These are phyloP conservation scores for Salinomyces thailandicus DNA, from an alignment of 2,329 filamentous ascomycete species.

Conservation along the genomic window DNA sequence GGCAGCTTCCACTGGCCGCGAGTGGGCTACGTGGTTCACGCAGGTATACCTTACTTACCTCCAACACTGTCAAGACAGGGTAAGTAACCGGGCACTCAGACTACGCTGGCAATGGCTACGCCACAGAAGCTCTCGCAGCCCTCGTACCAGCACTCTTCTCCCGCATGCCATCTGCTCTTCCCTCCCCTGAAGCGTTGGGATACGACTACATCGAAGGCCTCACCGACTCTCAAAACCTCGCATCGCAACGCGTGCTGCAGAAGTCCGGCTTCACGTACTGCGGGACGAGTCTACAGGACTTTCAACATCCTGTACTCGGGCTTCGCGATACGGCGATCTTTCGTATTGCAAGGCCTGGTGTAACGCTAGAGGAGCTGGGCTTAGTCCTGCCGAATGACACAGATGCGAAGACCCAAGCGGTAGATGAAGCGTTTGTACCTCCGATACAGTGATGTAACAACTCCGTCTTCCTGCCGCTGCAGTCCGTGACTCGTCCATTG, in stretches of 20 bases:
- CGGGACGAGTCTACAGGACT: slow-evolving; percentile 33
- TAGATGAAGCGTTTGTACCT: slow-evolving; percentile 6
- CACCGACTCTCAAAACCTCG: slow-evolving; percentile 40
- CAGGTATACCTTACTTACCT: slow-evolving; percentile 14
- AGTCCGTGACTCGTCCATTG: too few relatives aligned
- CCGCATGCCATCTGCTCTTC: slow-evolving; percentile 22
- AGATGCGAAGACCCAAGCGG: neutral
- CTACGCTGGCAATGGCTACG: slow-evolving; percentile 30
- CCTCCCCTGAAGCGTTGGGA: slow-evolving; percentile 4
- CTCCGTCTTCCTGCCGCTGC: too few relatives aligned
- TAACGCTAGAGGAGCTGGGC: slow-evolving; percentile 17
- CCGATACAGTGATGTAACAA: slow-evolving; percentile 12
- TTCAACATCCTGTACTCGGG: slow-evolving; percentile 28
- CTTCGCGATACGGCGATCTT: slow-evolving; percentile 29
- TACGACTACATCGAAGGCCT: slow-evolving; percentile 35
- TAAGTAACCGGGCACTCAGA: slow-evolving; percentile 7
- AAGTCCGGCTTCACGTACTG: slow-evolving; percentile 47
- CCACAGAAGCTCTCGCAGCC: slow-evolving; percentile 34
- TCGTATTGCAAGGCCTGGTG: slow-evolving; percentile 21
- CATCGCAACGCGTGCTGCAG: slow-evolving; percentile 46
- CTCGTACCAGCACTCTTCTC: slow-evolving; percentile 33
- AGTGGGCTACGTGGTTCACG: slow-evolving; percentile 35
- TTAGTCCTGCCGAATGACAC: slow-evolving; percentile 1
- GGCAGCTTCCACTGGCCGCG: slow-evolving; percentile 33
- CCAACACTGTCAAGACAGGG: neutral